Evolutionary conservation across 805 yeast genomes (phyloP), one percentile per base, ranked within the genome.

Genomic region (Monosporozyma aerobia): DNA sequence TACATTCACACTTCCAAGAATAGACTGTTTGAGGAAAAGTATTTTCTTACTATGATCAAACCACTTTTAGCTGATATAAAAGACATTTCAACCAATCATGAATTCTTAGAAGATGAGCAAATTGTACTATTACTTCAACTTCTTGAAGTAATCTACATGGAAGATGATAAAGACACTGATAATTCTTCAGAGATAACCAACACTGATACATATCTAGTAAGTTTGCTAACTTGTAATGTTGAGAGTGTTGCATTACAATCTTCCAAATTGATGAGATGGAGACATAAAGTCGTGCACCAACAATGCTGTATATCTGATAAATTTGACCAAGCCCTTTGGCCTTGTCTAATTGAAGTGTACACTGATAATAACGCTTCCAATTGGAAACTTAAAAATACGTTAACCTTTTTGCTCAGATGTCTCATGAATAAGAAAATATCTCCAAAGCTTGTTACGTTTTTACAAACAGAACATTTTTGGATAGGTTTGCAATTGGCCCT

Each of bases 351-450:
- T 50, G 53, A 58, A 0, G 62, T 80, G 16, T 62, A 69, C 47
- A 55, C 57, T 2, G 65, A 77, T 0, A 49, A 50, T 43, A 59
- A 54, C 29, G 54, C 53, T 57, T 64, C 60, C 9, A 56, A 60
- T 19, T 60, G 60, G 58, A 72, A 68, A 44, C 62, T 65, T 22
- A 69, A 75, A 9, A 75, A 75, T 58, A 81, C 78, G 0, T 77
- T 72, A 51, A 69, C 79, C 8, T 70, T 82, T 25, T 79, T 87
- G 81, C 63, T 85, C 43, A 73, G 89, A 51, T 74, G 74, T 53
- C 68, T 84, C 48, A 66, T 69, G n/a, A 40, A 39, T 14, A 43
- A 50, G 1, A 44, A 45, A 1, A 46, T 51, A 5, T 54, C 60
- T 30, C 56, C 32, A 9, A 25, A 27, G 6, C 40, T 52, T 35